A percentile compares a stretch with the other conserved stretches of the same genome.
These are phyloP conservation scores for Dispira simplex DNA, from an alignment of 192 early-diverging fungal species.

Conservation along the genomic window DNA sequence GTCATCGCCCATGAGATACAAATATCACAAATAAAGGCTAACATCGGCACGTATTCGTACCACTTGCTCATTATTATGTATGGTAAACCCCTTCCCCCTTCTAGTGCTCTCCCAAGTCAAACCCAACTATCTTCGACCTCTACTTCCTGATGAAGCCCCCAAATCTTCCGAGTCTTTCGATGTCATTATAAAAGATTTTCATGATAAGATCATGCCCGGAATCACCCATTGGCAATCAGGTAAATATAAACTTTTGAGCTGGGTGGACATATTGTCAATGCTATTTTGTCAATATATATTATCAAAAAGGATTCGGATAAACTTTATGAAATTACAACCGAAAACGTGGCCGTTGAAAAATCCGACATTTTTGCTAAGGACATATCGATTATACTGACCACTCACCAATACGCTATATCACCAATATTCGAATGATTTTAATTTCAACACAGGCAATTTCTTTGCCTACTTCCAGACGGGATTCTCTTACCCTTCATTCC, in stretches of 20 bases:
- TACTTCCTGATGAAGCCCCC: slow-evolving; percentile 37
- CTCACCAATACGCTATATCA: no score
- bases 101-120: slow-evolving; percentile 31
- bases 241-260: slow-evolving; percentile 6
- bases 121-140: slow-evolving; percentile 38
- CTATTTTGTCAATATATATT: no score
- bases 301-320: no score
- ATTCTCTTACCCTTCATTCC: slow-evolving; percentile 33
- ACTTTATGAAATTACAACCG: no score
- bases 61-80: background rate
- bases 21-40: background rate
- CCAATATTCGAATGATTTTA: no score
- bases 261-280: no score
- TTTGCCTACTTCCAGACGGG: slow-evolving; percentile 40
- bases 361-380: no score
- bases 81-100: background rate
- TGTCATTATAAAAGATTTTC: slow-evolving; percentile 26
- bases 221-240: slow-evolving; percentile 54
- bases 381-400: no score
- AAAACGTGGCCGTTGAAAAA: no score
- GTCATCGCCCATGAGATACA: no score
- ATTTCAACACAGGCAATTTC: slow-evolving; percentile 23
- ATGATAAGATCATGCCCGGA: slow-evolving; percentile 42
- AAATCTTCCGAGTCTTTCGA: slow-evolving; percentile 30
- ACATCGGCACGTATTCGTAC: background rate